These are phyloP conservation scores for Chromosphaera perkinsii DNA, from an alignment of 208 protist genomes.

Conservation along the genomic window DNA sequence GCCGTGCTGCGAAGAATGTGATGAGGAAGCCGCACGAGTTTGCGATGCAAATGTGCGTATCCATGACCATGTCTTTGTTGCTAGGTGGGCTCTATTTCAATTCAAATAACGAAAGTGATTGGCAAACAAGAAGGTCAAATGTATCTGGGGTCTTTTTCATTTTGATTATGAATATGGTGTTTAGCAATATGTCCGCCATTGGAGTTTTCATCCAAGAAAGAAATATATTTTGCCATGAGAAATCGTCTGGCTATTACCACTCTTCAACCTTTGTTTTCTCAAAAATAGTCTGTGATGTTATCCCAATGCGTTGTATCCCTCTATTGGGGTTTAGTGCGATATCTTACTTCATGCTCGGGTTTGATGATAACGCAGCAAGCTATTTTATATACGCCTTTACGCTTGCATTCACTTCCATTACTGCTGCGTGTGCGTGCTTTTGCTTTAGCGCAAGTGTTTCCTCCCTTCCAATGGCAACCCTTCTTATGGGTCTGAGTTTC, in stretches of 20 bases:
- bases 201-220: slow-evolving; percentile 5
- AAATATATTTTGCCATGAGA: not conserved
- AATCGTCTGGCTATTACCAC: not conserved
- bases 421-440: not conserved
- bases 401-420: not conserved
- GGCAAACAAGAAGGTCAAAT: no score
- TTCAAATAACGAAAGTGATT: no score
- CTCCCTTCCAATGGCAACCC: not conserved
- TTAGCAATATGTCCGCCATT: slow-evolving; percentile 16
- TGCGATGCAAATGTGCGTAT: no score
- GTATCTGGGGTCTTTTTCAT: no score
- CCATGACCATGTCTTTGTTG: no score
- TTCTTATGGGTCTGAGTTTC: not conserved
- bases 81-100: no score
- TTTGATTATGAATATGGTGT: no score
- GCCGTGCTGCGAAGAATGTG: no score
- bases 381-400: not conserved
- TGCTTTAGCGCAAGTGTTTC: not conserved
- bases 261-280: not conserved
- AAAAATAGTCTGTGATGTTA: not conserved
- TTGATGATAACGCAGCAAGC: not conserved
- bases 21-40: no score
- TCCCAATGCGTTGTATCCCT: not conserved
- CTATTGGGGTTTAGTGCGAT: not conserved
- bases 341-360: slow-evolving; percentile 3